Evolutionary conservation across 495 filamentous ascomycete genomes (phyloP).

Genomic region (Acidomyces sp.): DNA sequence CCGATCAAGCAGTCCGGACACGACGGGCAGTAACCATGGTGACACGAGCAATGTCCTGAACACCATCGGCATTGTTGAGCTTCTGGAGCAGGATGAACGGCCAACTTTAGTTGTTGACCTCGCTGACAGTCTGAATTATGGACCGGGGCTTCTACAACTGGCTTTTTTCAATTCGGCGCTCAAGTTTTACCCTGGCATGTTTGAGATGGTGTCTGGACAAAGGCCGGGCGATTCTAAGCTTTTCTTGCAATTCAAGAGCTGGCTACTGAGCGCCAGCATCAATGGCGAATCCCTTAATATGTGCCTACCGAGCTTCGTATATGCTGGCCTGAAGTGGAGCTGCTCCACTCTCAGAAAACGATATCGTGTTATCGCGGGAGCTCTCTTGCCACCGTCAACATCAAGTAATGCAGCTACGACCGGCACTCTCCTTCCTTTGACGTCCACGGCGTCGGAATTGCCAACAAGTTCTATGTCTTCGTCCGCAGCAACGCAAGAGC

Average conservation of each 20-base stretch:
- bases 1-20: constrained; percentile 23
- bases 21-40: background rate
- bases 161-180: constrained; percentile 49
- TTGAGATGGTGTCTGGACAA: constrained; percentile 35
- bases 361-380: constrained; percentile 47
- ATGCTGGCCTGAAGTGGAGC: constrained; percentile 47
- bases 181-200: constrained; percentile 33
- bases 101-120: constrained; percentile 58
- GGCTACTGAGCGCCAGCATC: constrained; percentile 41
- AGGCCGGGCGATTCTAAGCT: constrained; percentile 18
- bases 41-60: constrained; percentile 35
- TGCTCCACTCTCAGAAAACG: constrained; percentile 49
- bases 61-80: constrained; percentile 47
- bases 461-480: background rate
- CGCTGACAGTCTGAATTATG: constrained; percentile 38
- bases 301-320: constrained; percentile 37
- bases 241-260: constrained; percentile 43
- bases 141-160: constrained; percentile 39
- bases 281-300: constrained; percentile 36
- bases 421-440: background rate
- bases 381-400: constrained; percentile 15
- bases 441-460: background rate
- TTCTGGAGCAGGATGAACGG: constrained; percentile 53
- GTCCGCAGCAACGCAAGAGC: constrained; percentile 19
- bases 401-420: constrained; percentile 1